Conservation (phyloP, 78 protist species). For the Polysphondylium violaceum region DNA sequence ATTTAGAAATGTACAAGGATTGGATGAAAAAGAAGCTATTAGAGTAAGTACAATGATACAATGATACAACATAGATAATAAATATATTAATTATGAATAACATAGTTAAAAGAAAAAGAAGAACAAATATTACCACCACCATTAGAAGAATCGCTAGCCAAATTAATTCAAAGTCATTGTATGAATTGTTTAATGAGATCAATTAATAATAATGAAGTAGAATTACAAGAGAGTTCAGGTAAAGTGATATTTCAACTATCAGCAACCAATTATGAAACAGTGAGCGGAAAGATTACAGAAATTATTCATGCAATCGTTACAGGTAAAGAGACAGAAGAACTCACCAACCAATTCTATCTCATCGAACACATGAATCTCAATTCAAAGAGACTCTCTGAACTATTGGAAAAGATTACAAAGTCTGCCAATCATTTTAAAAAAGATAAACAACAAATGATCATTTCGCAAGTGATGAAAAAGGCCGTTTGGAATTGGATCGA, state of each 20-base stretch:
- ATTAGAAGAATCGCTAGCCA: slow-evolving; percentile 58
- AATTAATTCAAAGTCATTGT: slow-evolving; percentile 18
- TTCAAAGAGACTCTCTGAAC: slow-evolving; percentile 47
- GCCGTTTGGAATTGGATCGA: slow-evolving; percentile 86
- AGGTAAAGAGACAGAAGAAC: slow-evolving; percentile 28
- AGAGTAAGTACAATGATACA: slow-evolving; percentile 31
- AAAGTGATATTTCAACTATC: slow-evolving; percentile 73
- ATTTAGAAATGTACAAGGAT: slow-evolving; percentile 79
- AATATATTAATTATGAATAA: not conserved
- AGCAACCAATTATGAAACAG: slow-evolving; percentile 70
- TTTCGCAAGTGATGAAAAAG: slow-evolving; percentile 43
- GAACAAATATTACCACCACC: slow-evolving; percentile 84
- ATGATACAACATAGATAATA: not conserved
- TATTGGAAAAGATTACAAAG: slow-evolving; percentile 43
- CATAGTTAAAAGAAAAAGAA: slow-evolving; percentile 62
- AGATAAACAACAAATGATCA: slow-evolving; percentile 50
- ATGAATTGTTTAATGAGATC: slow-evolving; percentile 57
- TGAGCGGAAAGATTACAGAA: slow-evolving; percentile 59
- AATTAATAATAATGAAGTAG: not conserved
- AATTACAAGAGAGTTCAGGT: slow-evolving; percentile 43
- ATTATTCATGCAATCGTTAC: slow-evolving; percentile 22
- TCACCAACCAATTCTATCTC: slow-evolving; percentile 42
- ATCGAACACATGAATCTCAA: slow-evolving; percentile 70
- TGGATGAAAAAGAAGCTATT: slow-evolving; percentile 77
- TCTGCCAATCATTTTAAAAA: slow-evolving; percentile 43